phyloP scores from a whole-genome alignment of 1,139 yeast species.

The Geotrichum aggregatum region DNA sequence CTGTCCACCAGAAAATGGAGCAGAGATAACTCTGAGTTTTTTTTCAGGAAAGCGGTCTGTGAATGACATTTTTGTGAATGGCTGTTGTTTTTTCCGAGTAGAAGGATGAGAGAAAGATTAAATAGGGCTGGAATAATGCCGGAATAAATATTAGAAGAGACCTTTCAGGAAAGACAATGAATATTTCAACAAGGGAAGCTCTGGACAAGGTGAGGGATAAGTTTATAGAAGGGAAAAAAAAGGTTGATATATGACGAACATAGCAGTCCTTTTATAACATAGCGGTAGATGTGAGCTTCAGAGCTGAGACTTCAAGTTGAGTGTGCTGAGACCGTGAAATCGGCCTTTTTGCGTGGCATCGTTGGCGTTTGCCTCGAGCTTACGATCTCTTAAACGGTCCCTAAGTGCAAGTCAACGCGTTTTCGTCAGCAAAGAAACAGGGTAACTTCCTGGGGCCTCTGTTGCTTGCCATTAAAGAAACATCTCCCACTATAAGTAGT shows the following conservation, averaged over 20 bases:
- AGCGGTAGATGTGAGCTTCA: too few species aligned
- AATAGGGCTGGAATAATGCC: not conserved
- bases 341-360: too few species aligned
- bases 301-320: too few species aligned
- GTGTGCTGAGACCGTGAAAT: too few species aligned
- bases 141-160: too few species aligned
- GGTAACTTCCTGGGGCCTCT: conserved; percentile 14
- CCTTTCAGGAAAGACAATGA: too few species aligned
- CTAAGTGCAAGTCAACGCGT: conserved; percentile 22
- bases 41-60: conserved; percentile 24
- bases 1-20: conserved; percentile 97
- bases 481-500: too few species aligned
- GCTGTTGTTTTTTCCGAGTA: too few species aligned
- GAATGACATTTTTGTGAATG: conserved; percentile 18
- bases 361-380: too few species aligned
- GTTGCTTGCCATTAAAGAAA: conserved; percentile 18
- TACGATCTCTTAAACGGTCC: conserved; percentile 7
- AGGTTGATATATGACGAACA: not conserved
- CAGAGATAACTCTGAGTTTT: conserved; percentile 52
- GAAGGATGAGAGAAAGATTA: not conserved
- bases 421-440: not conserved
- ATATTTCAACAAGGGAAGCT: not conserved
- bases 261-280: too few species aligned
- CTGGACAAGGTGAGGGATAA: not conserved
- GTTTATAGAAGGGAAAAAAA: not conserved